Evolutionary conservation across 331 rosid species (phyloP), one percentile per base, ranked within the genome.

Genomic region (Rosa hybrid): DNA sequence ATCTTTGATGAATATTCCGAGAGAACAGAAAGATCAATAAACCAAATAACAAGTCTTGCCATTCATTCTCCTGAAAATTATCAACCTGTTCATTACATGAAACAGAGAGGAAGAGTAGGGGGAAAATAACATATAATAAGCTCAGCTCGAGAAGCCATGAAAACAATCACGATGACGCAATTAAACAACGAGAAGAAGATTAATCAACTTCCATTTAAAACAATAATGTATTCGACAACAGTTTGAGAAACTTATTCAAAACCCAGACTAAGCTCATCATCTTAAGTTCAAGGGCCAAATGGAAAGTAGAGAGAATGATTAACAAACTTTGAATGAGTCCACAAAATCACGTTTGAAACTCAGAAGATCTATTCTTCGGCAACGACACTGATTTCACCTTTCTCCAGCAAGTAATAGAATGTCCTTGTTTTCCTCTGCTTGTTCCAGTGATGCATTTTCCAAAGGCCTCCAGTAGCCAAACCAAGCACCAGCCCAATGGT

Each of bases 391-490:
- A 34, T 34, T 34, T 34, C 38, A 34, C 38, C 97, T 71, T 85
- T 93, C 70, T 93, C 97, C 9, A 89, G 91, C 81, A 91, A 81
- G 88, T 94, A 97, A 45, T 90, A 91, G 74, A 94, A 94, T 56
- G 90, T 12, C 86, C 97, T 88, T 71, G 71, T 75, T 81, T 83
- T 94, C 82, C 92, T 90, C 89, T 94, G 98, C 75, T 94, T 97
- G 81, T 94, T 94, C 98, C 98, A 94, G 84, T 94, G 98, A 81
- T 34, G 38, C 38, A 34, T 25, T 25, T 25, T 25, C 27, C 27
- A 25, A 25, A 25, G 27, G 27, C 27, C 27, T 25, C 27, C 27
- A 25, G 27, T 25, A 25, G 27, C 27, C 27, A 25, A 25, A 25
- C 27, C 27, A 25, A 25, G 27, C 27, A 25, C 27, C 27, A 25